Evolutionary conservation across 345 rosid species (phyloP), one percentile per base, ranked within the genome.

Genomic region (Abelmoschus esculentus): DNA sequence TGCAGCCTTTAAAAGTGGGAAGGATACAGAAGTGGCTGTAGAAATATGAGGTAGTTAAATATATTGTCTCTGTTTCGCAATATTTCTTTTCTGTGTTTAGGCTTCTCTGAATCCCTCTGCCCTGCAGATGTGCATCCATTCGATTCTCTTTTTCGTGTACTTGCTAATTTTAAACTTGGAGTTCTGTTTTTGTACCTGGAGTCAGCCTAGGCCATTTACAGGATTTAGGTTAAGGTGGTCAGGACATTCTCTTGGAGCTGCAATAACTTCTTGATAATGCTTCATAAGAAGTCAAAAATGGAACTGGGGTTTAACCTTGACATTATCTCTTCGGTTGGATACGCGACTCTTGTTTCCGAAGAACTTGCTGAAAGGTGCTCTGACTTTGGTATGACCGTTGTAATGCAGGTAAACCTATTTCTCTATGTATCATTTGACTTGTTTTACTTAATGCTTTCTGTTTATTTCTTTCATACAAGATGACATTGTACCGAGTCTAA

Each of bases 231-330:
- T 95, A 74, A 88, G 98, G 93, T 88, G 67, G 36, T 34, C 36
- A 34, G 99, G 98, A 49, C 98, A 91, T 80, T 95, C 92, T 77
- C 91, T 91, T 52, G 97, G 98, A 42, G 98, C 93, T 10, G 93
- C 98, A 54, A 85, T 75, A 66, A 96, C 93, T 73, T 84, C 93
- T 76, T 78, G 47, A 86, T 86, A 71, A 90, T 89, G 97, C 88
- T 89, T 46, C 89, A 83, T 61, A 83, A 82, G 76, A 86, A 82
- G 82, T 84, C 92, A 49, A 29, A 66, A 14, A 60, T 81, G 74
- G 42, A 38, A 38, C 42, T 38, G 42, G 7, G 36, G 36, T 34
- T 34, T 5, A 34, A 34, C 36, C 36, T 34, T 34, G 36, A 34
- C 36, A 34, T 34, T 34, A 34, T 34, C 6, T 0, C 36, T 34